Base-by-base conservation (phyloP, 2,329 filamentous ascomycete species). In the Exophiala sideris region DNA sequence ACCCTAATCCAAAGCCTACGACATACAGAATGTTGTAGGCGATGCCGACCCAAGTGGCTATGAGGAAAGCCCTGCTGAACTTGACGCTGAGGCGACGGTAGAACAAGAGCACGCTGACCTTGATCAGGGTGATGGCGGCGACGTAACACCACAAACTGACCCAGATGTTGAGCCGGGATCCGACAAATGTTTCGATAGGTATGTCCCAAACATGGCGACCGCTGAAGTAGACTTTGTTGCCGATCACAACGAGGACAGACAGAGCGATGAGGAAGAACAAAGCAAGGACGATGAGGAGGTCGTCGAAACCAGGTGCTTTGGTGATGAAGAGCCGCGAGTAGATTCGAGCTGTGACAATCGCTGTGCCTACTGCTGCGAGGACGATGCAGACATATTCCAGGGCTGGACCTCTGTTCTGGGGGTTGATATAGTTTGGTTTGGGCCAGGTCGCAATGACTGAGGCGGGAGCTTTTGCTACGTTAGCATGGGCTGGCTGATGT, bases 341-440 rank as follows among this genome's bases (percentile, higher is more conserved):
- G 36, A 67, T 41, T 21, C 67, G 61, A 12, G 64, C 50, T 7
- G 52, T 29, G 40, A 65, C 61, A 16, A 63, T 52, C 18, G 64
- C 35, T 38, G 62, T 12, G 16, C 61, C 64, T 21, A 61, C 12
- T 9, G 65, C 46, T n/a, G 52, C 54, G 48, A 69, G 64, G 3
- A 64, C 33, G 46, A 67, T 62, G 38, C 60, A 59, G 11, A 67
- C 42, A 46, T 66, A 58, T 14, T 60, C 58, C 29, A 68, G 50
- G 5, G 58, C 56, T n/a, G 57, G 59, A 9, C 67, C 67, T 53
- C 61, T 49, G 24, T 54, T 65, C 16, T 61, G 57, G 14, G 67
- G 67, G 42, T 69, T 50, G 41, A 65, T 56, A 59, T 64, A 68
- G 48, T 69, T 68, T n/a, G 67, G 66, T 47, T 59, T 57, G 2